These are phyloP conservation scores for Marsdenia floribunda DNA, from an alignment of 257 asterid genomes.

Conservation along the genomic window DNA sequence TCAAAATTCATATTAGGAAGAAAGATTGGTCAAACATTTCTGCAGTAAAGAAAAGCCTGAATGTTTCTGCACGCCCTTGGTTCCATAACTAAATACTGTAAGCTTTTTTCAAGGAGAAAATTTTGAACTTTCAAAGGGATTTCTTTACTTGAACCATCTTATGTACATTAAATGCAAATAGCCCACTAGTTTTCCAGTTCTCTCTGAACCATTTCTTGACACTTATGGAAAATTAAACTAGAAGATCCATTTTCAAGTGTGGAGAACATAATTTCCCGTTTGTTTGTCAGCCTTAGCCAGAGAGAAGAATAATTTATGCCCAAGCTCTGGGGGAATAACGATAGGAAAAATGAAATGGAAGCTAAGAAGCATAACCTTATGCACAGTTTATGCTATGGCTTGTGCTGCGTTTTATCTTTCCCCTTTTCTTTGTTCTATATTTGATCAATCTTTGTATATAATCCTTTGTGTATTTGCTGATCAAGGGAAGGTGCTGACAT, in stretches of 20 bases:
- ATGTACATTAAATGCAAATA: background rate
- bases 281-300: background rate
- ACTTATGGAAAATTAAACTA: background rate
- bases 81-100: background rate
- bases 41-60: background rate
- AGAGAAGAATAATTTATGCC: background rate
- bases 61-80: background rate
- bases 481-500: background rate
- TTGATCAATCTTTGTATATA: background rate
- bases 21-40: background rate
- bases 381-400: background rate
- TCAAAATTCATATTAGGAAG: background rate
- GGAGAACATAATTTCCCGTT: background rate
- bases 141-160: background rate
- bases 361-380: background rate
- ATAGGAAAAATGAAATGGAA: background rate
- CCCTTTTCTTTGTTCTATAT: background rate
- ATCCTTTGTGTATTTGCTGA: background rate
- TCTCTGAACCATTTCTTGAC: background rate
- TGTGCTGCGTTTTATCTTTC: background rate
- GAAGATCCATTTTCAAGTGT: background rate
- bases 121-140: background rate
- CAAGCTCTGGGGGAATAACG: background rate
- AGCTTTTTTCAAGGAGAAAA: background rate
- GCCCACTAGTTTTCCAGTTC: background rate